These are phyloP conservation scores for Globisporangium paddicum DNA, from an alignment of 352 stramenopile genomes.

Conservation along the genomic window DNA sequence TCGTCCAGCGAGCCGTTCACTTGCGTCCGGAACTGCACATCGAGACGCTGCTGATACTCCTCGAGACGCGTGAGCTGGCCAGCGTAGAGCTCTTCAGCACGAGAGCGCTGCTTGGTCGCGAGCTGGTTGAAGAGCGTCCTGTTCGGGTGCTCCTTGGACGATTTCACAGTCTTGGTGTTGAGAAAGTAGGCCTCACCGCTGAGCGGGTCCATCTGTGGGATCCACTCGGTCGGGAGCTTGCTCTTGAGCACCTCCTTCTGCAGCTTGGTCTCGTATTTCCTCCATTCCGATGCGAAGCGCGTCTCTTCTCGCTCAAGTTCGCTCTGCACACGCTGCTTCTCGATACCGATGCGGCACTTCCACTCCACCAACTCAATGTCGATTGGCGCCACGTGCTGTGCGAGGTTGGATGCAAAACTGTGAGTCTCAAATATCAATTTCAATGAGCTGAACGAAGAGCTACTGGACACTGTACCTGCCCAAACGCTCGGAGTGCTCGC, in stretches of 20 bases:
- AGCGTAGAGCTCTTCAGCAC: slow-evolving; percentile 21
- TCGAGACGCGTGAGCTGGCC: slow-evolving; percentile 18
- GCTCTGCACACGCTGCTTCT: slow-evolving; percentile 14
- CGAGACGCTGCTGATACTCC: slow-evolving; percentile 20
- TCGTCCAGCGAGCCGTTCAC: slow-evolving; percentile 2
- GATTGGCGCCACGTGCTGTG: slow-evolving; percentile 6
- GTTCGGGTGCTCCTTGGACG: slow-evolving; percentile 32
- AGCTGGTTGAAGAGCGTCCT: slow-evolving; percentile 24
- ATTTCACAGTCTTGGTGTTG: slow-evolving; percentile 30
- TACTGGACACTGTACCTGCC: not conserved
- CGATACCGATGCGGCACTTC: slow-evolving; percentile 25
- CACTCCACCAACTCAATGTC: slow-evolving; percentile 25
- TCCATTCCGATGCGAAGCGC: slow-evolving; percentile 25
- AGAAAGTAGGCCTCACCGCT: slow-evolving; percentile 36
- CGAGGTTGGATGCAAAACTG: not conserved
- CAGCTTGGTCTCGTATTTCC: slow-evolving; percentile 29
- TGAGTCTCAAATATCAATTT: not conserved
- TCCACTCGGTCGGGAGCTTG: slow-evolving; percentile 34
- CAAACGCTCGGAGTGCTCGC: slow-evolving; percentile 6
- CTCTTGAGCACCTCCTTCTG: slow-evolving; percentile 32
- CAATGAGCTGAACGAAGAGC: not conserved
- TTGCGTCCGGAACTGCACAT: slow-evolving; percentile 10
- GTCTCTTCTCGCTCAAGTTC: slow-evolving; percentile 22
- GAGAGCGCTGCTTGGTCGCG: slow-evolving; percentile 21
- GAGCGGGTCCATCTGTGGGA: slow-evolving; percentile 31